Conservation (phyloP, 768 basidiomycete species). For the Amanita subjunquillea region DNA sequence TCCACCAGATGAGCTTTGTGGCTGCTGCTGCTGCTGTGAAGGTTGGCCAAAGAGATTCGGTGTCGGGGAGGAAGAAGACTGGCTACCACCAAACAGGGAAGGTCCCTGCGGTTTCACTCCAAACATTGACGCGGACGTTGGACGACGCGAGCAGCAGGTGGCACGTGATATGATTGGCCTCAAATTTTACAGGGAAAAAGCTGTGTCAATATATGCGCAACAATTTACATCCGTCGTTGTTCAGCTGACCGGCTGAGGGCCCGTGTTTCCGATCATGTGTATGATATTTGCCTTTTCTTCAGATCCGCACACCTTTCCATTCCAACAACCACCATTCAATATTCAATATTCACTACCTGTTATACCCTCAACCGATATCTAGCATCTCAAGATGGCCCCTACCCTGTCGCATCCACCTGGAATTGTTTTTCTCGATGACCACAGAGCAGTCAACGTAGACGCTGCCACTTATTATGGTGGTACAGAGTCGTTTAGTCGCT, state of each 20-base stretch:
- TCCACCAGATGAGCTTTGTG: conserved; percentile 3
- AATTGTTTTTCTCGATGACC: conserved; percentile 52
- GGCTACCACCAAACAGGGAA: conserved; percentile 23
- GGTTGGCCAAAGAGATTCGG: conserved; percentile 14
- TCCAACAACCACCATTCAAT: background rate
- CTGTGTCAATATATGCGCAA: no score
- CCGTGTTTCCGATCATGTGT: background rate
- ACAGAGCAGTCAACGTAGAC: conserved; percentile 46
- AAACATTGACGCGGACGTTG: conserved; percentile 22
- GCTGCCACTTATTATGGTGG: conserved; percentile 79
- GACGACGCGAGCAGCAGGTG: background rate
- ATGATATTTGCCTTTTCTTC: background rate
- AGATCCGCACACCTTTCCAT: background rate
- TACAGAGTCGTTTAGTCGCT: conserved; percentile 67
- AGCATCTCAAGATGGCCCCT: conserved; percentile 39
- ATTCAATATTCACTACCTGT: no score
- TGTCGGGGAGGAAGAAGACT: conserved; percentile 11
- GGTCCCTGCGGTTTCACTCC: conserved; percentile 23
- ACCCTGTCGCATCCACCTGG: conserved; percentile 51
- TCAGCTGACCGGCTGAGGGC: background rate
- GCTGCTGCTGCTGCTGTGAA: conserved; percentile 13
- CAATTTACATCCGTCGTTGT: no score
- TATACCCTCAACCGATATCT: background rate
- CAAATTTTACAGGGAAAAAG: no score
- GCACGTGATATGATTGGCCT: background rate